phyloP scores from a whole-genome alignment of 2,329 filamentous ascomycete species.

The Colletotrichum costaricense region DNA sequence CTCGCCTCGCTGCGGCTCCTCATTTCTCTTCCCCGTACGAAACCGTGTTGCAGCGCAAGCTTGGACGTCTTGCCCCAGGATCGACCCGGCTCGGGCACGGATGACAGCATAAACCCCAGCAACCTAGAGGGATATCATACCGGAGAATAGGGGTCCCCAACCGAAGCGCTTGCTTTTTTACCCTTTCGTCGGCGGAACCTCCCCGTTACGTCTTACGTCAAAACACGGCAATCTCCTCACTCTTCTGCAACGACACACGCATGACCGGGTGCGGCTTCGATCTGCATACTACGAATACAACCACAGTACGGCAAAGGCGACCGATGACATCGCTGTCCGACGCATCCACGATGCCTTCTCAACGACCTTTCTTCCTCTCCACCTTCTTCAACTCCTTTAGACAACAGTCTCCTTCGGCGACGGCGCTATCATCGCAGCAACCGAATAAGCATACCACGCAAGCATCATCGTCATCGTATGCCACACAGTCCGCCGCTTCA shows the following conservation, averaged over 20 bases:
- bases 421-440: slow-evolving; percentile 30
- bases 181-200: slow-evolving; percentile 13
- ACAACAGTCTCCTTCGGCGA: slow-evolving; percentile 51
- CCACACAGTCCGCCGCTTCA: slow-evolving; percentile 32
- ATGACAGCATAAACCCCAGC: slow-evolving; percentile 33
- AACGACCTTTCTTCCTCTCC: slow-evolving; percentile 67
- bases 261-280: background rate
- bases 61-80: slow-evolving; percentile 26
- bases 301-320: background rate
- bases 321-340: background rate
- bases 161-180: slow-evolving; percentile 17
- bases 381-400: slow-evolving; percentile 68
- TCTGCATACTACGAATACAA: background rate
- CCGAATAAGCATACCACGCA: slow-evolving; percentile 36
- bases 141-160: slow-evolving; percentile 32
- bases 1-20: background rate
- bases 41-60: slow-evolving; percentile 24
- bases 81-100: slow-evolving; percentile 30
- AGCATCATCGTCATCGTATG: slow-evolving; percentile 24
- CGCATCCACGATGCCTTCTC: slow-evolving; percentile 57
- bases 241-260: background rate
- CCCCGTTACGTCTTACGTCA: slow-evolving; percentile 18
- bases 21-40: slow-evolving; percentile 22
- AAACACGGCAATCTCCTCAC: slow-evolving; percentile 6
- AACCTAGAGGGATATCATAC: slow-evolving; percentile 13